A percentile compares a stretch with the other conserved stretches of the same genome.
These are phyloP conservation scores for Termitomyces sp. DNA, from an alignment of 768 basidiomycete genomes.

Conservation along the genomic window DNA sequence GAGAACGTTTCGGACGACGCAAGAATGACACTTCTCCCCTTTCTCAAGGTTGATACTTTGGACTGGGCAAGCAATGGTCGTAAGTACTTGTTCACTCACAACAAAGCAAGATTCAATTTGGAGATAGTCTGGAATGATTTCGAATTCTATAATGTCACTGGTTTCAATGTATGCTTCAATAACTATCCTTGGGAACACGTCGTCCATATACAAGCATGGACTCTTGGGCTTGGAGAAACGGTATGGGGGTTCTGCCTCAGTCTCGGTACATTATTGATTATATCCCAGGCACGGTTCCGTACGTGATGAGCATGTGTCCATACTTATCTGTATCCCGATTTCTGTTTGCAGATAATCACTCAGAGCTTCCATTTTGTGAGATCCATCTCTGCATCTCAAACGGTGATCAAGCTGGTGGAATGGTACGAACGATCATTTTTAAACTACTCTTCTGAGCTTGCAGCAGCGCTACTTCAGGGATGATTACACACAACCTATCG, in stretches of 20 bases:
- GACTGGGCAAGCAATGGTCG: neutral
- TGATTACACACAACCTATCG: neutral
- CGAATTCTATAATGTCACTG: neutral
- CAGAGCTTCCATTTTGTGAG: neutral
- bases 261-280: neutral
- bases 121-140: neutral
- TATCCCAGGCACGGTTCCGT: neutral
- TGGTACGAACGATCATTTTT: neutral
- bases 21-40: neutral
- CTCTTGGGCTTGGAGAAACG: neutral
- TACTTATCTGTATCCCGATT: neutral
- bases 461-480: neutral
- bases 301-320: neutral
- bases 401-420: neutral
- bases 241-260: neutral
- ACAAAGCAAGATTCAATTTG: neutral
- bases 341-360: neutral
- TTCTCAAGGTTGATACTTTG: neutral
- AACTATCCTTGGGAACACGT: neutral
- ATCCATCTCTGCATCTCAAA: neutral
- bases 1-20: neutral
- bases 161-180: neutral
- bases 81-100: neutral
- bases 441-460: neutral
- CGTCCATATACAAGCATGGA: neutral